Evolutionary conservation across 1,139 yeast genomes (phyloP).

Genomic region (Lipomyces yarrowii): DNA sequence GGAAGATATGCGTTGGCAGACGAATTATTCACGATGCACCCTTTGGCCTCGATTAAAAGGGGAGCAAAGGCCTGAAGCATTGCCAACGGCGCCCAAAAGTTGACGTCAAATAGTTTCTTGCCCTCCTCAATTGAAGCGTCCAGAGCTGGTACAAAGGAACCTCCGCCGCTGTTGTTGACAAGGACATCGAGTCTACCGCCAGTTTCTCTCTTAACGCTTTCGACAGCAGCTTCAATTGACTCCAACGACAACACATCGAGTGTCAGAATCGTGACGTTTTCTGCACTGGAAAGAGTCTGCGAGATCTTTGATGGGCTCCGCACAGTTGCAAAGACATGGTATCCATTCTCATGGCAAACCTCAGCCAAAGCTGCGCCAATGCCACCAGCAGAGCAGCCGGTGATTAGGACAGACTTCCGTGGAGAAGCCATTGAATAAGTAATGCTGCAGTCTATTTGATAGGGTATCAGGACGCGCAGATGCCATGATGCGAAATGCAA

Average conservation of each 20-base stretch:
- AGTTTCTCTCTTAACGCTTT: background rate
- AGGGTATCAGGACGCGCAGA: background rate
- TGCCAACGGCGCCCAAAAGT: background rate
- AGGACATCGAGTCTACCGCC: background rate
- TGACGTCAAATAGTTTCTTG: background rate
- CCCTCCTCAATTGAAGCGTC: background rate
- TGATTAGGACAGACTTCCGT: background rate
- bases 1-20: background rate
- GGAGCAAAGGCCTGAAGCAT: background rate
- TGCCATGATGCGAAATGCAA: background rate
- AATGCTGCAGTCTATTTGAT: background rate
- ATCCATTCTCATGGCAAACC: background rate
- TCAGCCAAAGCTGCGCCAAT: background rate
- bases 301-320: background rate
- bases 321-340: background rate
- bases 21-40: background rate
- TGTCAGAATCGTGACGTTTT: background rate
- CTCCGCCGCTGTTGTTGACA: background rate
- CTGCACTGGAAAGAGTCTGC: background rate
- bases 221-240: background rate
- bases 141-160: background rate
- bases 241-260: background rate
- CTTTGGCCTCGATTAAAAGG: background rate
- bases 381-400: background rate
- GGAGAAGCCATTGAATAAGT: background rate